Conservation (phyloP, 352 stramenopile genomes). For the Globisporangium cylindrosporum region DNA sequence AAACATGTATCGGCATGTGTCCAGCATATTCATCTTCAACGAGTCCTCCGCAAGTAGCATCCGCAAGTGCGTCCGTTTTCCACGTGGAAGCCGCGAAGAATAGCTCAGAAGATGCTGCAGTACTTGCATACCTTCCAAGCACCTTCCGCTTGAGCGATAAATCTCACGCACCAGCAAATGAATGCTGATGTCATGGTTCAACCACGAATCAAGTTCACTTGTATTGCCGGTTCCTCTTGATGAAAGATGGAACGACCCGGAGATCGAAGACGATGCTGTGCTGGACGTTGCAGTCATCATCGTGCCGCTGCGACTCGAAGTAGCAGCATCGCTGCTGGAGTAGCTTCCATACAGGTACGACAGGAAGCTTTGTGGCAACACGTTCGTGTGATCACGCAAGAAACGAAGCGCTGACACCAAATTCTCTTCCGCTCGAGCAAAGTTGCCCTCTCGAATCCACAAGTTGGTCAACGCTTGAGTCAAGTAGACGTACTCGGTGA, state of each 20-base stretch:
- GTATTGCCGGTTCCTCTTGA: slow-evolving; percentile 51
- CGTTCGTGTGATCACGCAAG: slow-evolving; percentile 61
- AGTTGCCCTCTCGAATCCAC: slow-evolving; percentile 77
- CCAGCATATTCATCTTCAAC: slow-evolving; percentile 69
- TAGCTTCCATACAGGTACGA: slow-evolving; percentile 48
- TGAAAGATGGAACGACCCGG: slow-evolving; percentile 51
- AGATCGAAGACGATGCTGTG: slow-evolving; percentile 62
- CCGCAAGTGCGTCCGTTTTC: slow-evolving; percentile 72
- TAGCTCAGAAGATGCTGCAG: slow-evolving; percentile 80
- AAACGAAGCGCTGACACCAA: slow-evolving; percentile 61
- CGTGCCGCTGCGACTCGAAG: slow-evolving; percentile 57
- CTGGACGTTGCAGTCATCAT: slow-evolving; percentile 62
- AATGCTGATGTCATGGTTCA: slow-evolving; percentile 84
- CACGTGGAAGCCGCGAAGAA: slow-evolving; percentile 60
- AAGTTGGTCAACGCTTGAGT: slow-evolving; percentile 77
- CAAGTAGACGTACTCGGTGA: slow-evolving; percentile 84
- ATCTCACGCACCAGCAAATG: slow-evolving; percentile 77
- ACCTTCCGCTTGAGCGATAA: slow-evolving; percentile 77
- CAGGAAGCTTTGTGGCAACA: slow-evolving; percentile 65
- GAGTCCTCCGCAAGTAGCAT: slow-evolving; percentile 82
- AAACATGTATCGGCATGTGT: slow-evolving; percentile 75
- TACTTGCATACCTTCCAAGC: slow-evolving; percentile 72
- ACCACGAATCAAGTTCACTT: slow-evolving; percentile 72
- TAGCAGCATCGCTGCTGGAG: slow-evolving; percentile 47
- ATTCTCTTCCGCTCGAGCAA: slow-evolving; percentile 69